These are phyloP conservation scores for Stachybotrys elegans DNA, from an alignment of 2,329 filamentous ascomycete species.

Conservation along the genomic window DNA sequence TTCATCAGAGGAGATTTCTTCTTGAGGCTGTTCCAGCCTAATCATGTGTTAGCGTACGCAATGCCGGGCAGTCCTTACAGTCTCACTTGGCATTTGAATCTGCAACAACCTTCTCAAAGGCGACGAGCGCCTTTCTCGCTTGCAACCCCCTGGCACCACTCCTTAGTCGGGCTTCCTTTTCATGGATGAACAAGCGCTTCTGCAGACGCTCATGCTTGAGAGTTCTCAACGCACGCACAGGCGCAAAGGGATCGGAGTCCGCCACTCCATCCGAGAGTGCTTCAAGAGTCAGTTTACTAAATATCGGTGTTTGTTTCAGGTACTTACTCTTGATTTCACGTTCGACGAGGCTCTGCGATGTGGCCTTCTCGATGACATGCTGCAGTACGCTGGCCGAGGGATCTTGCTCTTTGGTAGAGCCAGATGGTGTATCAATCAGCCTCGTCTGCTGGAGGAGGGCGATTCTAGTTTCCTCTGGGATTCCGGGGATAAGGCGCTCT, in stretches of 20 bases:
- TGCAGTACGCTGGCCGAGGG: constrained; percentile 50
- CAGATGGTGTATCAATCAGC: constrained; percentile 26
- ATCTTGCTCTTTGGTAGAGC: constrained; percentile 4
- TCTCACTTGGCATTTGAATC: constrained; percentile 49
- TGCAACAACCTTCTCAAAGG: constrained; percentile 61
- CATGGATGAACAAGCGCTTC: constrained; percentile 60
- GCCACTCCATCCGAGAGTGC: constrained; percentile 59
- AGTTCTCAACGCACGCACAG: constrained; percentile 55
- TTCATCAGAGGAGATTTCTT: constrained; percentile 49
- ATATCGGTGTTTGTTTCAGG: neutral
- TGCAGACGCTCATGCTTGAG: constrained; percentile 59
- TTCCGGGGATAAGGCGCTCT: constrained; percentile 73
- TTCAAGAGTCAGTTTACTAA: constrained; percentile 15
- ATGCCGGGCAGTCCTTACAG: too few species aligned
- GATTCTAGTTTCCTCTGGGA: constrained; percentile 60
- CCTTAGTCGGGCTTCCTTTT: constrained; percentile 68
- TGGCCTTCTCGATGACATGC: constrained; percentile 60
- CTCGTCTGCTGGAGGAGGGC: constrained; percentile 65
- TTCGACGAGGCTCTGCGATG: constrained; percentile 50
- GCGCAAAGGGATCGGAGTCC: constrained; percentile 46
- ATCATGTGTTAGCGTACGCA: neutral
- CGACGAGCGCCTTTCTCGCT: constrained; percentile 68
- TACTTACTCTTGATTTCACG: constrained; percentile 54
- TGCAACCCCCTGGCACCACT: constrained; percentile 71
- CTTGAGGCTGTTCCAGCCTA: constrained; percentile 45